phyloP scores from a whole-genome alignment of 1,139 yeast species.

The Pneumocystis wakefieldiae region DNA sequence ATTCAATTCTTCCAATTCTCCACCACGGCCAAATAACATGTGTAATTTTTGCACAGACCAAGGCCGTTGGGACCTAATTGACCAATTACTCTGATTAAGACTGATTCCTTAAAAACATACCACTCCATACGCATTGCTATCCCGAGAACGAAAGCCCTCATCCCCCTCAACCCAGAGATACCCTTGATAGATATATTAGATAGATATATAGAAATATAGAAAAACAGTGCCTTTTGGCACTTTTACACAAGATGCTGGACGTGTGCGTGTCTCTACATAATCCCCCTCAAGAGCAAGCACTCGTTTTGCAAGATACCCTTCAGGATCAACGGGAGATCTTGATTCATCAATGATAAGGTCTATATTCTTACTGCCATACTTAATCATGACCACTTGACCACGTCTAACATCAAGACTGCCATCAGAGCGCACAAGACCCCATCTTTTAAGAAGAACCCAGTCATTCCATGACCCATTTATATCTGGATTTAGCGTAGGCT shows the following conservation, averaged over 20 bases:
- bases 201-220: slow-evolving; percentile 42
- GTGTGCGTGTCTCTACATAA: slow-evolving; percentile 36
- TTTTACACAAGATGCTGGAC: slow-evolving; percentile 4
- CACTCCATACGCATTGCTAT: slow-evolving; percentile 76
- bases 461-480: slow-evolving; percentile 37
- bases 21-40: slow-evolving; percentile 10
- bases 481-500: slow-evolving; percentile 74
- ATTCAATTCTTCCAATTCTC: slow-evolving; percentile 6
- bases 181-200: slow-evolving; percentile 51
- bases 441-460: slow-evolving; percentile 38
- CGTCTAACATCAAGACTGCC: slow-evolving; percentile 4
- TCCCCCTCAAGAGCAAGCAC: slow-evolving; percentile 66
- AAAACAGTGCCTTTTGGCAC: slow-evolving; percentile 10
- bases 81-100: background rate
- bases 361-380: background rate
- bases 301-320: slow-evolving; percentile 56
- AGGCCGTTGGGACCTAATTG: background rate
- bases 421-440: slow-evolving; percentile 3
- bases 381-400: slow-evolving; percentile 62
- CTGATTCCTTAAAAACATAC: slow-evolving; percentile 33
- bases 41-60: slow-evolving; percentile 6
- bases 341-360: background rate
- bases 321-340: slow-evolving; percentile 65
- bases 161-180: slow-evolving; percentile 95
- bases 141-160: slow-evolving; percentile 62